These are phyloP conservation scores for Kregervanrija pseudodelftensis DNA, from an alignment of 805 yeast genomes.

Conservation along the genomic window DNA sequence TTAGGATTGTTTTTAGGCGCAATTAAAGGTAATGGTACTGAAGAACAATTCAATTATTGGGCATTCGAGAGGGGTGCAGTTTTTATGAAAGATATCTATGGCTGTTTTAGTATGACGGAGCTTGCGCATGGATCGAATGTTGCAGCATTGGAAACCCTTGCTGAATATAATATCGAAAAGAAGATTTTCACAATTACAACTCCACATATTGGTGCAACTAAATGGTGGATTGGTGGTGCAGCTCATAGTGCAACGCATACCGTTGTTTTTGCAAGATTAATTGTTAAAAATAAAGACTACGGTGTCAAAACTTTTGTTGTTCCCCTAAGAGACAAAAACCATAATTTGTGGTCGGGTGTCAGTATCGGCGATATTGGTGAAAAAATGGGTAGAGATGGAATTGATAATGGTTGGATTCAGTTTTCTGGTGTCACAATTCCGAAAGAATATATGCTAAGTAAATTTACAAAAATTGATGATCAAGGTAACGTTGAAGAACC, in stretches of 20 bases:
- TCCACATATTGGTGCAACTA: slow-evolving; percentile 88
- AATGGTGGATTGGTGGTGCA: slow-evolving; percentile 99
- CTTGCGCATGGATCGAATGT: slow-evolving; percentile 92
- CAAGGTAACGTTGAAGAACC: slow-evolving; percentile 70
- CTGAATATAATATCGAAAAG: slow-evolving; percentile 58
- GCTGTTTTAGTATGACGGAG: slow-evolving; percentile 93
- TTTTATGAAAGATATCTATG: slow-evolving; percentile 56
- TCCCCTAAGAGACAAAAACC: slow-evolving; percentile 73
- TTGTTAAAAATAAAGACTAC: slow-evolving; percentile 76
- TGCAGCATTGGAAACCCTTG: slow-evolving; percentile 89
- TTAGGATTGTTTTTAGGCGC: slow-evolving; percentile 78
- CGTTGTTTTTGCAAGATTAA: slow-evolving; percentile 76
- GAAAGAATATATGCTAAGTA: slow-evolving; percentile 72
- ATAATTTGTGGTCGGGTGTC: slow-evolving; percentile 71
- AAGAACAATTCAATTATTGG: slow-evolving; percentile 82
- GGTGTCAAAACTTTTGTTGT: slow-evolving; percentile 92
- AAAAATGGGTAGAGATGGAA: slow-evolving; percentile 94
- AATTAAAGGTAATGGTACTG: slow-evolving; percentile 81
- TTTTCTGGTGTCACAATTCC: slow-evolving; percentile 81
- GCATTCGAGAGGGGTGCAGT: slow-evolving; percentile 59
- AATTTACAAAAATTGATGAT: slow-evolving; percentile 62
- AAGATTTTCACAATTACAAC: slow-evolving; percentile 75
- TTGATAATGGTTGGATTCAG: slow-evolving; percentile 96
- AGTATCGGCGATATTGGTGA: slow-evolving; percentile 88
- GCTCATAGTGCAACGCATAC: slow-evolving; percentile 90